phyloP scores from a whole-genome alignment of 208 protist species.

The Acanthamoeba triangularis region DNA sequence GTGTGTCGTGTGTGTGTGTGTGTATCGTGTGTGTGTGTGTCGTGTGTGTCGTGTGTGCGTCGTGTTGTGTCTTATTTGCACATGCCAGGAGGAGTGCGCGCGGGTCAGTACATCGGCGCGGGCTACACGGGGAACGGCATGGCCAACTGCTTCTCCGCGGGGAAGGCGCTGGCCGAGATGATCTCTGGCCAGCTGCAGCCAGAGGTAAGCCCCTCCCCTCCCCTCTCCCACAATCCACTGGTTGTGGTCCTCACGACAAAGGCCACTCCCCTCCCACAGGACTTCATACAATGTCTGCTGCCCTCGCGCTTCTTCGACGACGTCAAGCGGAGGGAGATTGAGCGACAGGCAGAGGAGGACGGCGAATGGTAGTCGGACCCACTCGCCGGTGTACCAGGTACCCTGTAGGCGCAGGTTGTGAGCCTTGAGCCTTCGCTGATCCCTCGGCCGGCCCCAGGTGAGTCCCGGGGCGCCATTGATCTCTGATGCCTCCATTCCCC shows the following conservation, averaged over 20 bases:
- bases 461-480: too few species aligned
- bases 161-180: neutral
- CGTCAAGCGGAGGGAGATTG: neutral
- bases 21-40: neutral
- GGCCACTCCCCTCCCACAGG: neutral
- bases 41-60: neutral
- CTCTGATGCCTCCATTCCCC: too few species aligned
- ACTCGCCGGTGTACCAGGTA: too few species aligned
- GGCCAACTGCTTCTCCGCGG: constrained; percentile 11
- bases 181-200: constrained; percentile 14
- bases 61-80: neutral
- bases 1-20: neutral
- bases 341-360: neutral
- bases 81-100: neutral
- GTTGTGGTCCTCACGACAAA: neutral
- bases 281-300: constrained; percentile 26
- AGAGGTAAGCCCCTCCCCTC: neutral
- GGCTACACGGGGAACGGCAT: constrained; percentile 62
- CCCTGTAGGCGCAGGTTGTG: too few species aligned
- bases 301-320: constrained; percentile 22
- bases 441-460: too few species aligned
- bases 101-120: constrained; percentile 25
- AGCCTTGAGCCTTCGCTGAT: too few species aligned
- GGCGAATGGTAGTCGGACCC: neutral
- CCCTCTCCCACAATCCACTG: neutral